Base-by-base conservation (phyloP, 108 stramenopile genomes). In the Cyclostephanos tholiformis region DNA sequence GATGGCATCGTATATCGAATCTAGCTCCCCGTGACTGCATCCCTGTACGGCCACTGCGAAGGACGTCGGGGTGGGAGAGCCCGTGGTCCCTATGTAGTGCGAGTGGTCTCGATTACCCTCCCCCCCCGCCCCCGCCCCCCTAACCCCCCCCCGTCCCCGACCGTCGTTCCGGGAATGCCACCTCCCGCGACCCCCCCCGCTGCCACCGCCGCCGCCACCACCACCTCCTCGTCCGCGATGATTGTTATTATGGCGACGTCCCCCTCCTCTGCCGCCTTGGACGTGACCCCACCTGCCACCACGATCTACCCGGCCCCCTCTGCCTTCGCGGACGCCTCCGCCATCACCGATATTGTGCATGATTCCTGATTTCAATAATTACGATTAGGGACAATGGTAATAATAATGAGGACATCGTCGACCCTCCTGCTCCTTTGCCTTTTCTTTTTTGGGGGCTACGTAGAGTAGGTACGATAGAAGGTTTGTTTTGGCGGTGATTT, bases 21-120 rank as follows among this genome's bases (percentile, higher is more conserved):
- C 97, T 13, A 99, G 87, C 72, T 97, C 97, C 9, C 99, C 99
- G 79, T 99, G 99, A 68, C 95, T 93, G 83, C 99, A 99, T 50
- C 99, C 99, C 75, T 99, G 97, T 39, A 99, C 92, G 6, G 96
- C 97, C 56, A 99, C 89, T 36, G 74, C 79, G 9, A 94, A 83
- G 2, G 81, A 83, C 13, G 77, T 63, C 0, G 75, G 75, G 2
- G 82, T 52, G 9, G 72, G 63, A 43, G 63, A 35, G 8, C 80
- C 80, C 27, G 56, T 70, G 32, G 56, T 29, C 61, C 71, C 80
- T 35, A 81, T 81, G 44, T 53, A 63, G 53, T 81, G 80, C n/a
- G 67, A 4, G 59, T 20, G 17, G 46, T 46, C 16, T 12, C 11
- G 17, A 29, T 23, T 9, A 10, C 38, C 14, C 13, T 20, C 27